Evolutionary conservation across 495 filamentous ascomycete species (phyloP).

Genomic region (Annulohypoxylon moriforme): DNA sequence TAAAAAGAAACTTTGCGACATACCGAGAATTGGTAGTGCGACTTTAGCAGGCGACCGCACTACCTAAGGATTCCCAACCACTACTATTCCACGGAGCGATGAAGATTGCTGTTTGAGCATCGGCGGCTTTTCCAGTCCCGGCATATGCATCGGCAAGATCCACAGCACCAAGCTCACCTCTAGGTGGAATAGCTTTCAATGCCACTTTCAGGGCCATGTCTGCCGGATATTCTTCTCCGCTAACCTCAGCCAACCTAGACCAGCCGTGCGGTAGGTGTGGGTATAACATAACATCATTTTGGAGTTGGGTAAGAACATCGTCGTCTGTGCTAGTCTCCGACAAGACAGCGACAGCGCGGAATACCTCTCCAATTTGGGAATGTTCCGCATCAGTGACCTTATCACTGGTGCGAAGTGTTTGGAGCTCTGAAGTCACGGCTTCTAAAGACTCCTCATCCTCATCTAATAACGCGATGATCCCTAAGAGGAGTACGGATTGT

Average conservation of each 20-base stretch:
- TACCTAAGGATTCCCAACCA: conserved; percentile 68
- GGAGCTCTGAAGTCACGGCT: conserved; percentile 82
- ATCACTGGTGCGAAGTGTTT: conserved; percentile 72
- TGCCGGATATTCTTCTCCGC: conserved; percentile 67
- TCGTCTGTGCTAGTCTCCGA: conserved; percentile 47
- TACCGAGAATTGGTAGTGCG: conserved; percentile 26
- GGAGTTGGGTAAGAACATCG: conserved; percentile 64
- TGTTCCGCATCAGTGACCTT: conserved; percentile 57
- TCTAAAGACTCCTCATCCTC: conserved; percentile 79
- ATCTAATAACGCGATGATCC: conserved; percentile 84
- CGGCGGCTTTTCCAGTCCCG: conserved; percentile 73
- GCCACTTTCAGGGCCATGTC: conserved; percentile 86
- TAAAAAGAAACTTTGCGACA: conserved; percentile 8
- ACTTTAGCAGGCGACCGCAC: conserved; percentile 43
- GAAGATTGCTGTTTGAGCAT: conserved; percentile 82
- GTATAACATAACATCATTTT: conserved; percentile 78
- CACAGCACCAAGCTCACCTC: conserved; percentile 71
- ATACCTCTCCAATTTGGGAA: conserved; percentile 58
- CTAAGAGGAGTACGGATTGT: conserved; percentile 79
- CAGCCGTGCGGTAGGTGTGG: conserved; percentile 82
- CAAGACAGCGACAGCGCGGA: conserved; percentile 57
- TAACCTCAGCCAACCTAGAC: conserved; percentile 70
- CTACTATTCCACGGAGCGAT: conserved; percentile 79
- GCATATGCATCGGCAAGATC: conserved; percentile 81
- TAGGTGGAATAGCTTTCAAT: conserved; percentile 74